These are phyloP conservation scores for Clitopilus hobsonii DNA, from an alignment of 768 basidiomycete genomes.

Conservation along the genomic window DNA sequence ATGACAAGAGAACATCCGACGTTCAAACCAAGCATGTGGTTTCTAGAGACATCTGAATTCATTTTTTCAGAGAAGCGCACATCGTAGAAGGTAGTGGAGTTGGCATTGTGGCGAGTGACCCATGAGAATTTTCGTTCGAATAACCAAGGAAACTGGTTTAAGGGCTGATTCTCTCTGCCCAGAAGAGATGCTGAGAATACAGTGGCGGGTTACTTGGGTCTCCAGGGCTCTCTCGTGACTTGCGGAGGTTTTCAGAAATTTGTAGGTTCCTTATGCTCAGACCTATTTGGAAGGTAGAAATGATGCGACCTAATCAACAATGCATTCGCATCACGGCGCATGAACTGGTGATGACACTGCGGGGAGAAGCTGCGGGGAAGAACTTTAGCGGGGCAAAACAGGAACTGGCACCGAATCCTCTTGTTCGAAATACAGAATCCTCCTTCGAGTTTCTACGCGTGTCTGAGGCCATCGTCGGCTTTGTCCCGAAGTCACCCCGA, in stretches of 20 bases:
- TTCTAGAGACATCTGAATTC: not conserved
- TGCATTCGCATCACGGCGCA: not conserved
- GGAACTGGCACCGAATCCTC: not conserved
- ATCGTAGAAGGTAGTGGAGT: not conserved
- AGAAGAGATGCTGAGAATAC: not conserved
- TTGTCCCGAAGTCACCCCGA: not conserved
- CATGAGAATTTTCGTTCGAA: not conserved
- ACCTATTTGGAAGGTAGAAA: not conserved
- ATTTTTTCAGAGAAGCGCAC: conserved; percentile 3
- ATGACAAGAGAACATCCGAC: conserved; percentile 2
- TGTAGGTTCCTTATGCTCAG: not conserved
- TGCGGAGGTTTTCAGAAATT: not conserved
- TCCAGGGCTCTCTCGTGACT: conserved; percentile 1
- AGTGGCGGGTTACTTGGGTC: not conserved
- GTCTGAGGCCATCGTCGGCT: not conserved
- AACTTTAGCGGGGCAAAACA: not conserved
- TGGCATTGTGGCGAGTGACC: not conserved
- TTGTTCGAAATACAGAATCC: not conserved
- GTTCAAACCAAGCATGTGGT: not conserved
- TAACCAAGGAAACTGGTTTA: not conserved
- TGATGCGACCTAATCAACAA: not conserved
- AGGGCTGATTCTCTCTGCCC: not conserved
- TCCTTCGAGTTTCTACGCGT: not conserved
- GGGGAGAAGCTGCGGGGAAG: not conserved
- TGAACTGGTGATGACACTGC: not conserved